These are phyloP conservation scores for Fusarium buharicum DNA, from an alignment of 2,329 filamentous ascomycete genomes.

Conservation along the genomic window DNA sequence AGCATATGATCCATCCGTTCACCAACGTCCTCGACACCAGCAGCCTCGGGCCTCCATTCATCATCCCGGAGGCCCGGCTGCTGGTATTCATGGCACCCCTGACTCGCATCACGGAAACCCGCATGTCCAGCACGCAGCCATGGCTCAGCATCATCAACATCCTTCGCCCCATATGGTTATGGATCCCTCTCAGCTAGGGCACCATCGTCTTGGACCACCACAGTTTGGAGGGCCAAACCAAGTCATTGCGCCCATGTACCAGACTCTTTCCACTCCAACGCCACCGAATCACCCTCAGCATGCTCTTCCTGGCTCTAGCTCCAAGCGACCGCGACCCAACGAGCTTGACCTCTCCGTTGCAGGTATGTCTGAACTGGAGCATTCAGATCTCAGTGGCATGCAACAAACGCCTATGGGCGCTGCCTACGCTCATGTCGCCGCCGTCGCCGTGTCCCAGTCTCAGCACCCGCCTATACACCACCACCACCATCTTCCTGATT, in stretches of 20 bases:
- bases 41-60: conserved; percentile 61
- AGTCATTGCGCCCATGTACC: conserved; percentile 64
- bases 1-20: conserved; percentile 65
- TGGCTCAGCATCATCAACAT: conserved; percentile 59
- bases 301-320: conserved; percentile 42
- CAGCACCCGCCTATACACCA: conserved; percentile 73
- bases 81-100: conserved; percentile 59
- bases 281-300: conserved; percentile 49
- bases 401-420: conserved; percentile 64
- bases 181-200: conserved; percentile 64
- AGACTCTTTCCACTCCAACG: conserved; percentile 58
- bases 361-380: conserved; percentile 63
- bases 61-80: conserved; percentile 55
- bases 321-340: conserved; percentile 67
- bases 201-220: conserved; percentile 62
- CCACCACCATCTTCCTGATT: conserved; percentile 82
- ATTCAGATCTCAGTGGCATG: conserved; percentile 66
- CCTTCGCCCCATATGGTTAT: conserved; percentile 65
- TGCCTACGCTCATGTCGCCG: conserved; percentile 60
- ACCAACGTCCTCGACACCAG: conserved; percentile 50
- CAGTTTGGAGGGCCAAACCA: conserved; percentile 63
- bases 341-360: conserved; percentile 67
- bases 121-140: conserved; percentile 49
- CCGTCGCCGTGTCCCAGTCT: conserved; percentile 43
- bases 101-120: conserved; percentile 52